Conservation (phyloP, 139 green algal species). For the Ostreobium quekettii region DNA sequence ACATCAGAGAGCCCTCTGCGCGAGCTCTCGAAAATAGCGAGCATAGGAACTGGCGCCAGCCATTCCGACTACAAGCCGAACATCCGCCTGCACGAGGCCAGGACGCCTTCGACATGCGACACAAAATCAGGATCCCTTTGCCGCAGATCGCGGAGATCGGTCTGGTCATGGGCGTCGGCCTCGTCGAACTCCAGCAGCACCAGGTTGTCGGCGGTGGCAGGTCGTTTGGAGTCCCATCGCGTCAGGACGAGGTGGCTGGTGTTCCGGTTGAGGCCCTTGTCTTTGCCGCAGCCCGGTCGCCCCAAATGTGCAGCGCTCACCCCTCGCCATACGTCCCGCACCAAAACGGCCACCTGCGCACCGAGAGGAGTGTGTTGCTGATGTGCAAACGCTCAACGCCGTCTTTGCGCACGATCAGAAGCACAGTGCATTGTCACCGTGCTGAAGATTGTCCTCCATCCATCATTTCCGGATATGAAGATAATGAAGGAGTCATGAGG, state of each 20-base stretch:
- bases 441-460: too few species aligned
- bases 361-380: neutral
- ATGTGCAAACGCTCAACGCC: neutral
- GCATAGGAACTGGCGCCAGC: too few species aligned
- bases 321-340: slow-evolving; percentile 53
- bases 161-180: slow-evolving; percentile 58
- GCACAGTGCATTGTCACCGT: slow-evolving; percentile 25
- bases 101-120: slow-evolving; percentile 22
- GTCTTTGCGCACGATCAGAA: neutral
- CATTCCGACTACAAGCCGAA: too few species aligned
- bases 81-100: too few species aligned
- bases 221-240: slow-evolving; percentile 45
- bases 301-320: slow-evolving; percentile 19
- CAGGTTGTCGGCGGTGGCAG: slow-evolving; percentile 76
- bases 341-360: slow-evolving; percentile 33
- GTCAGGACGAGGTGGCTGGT: slow-evolving; percentile 61
- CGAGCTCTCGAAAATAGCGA: too few species aligned
- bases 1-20: too few species aligned
- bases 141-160: slow-evolving; percentile 17
- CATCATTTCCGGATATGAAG: too few species aligned
- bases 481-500: too few species aligned
- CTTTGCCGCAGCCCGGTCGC: slow-evolving; percentile 19
- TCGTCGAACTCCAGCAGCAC: slow-evolving; percentile 74
- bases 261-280: slow-evolving; percentile 60
- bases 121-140: slow-evolving; percentile 27